Conservation (phyloP, 2,329 filamentous ascomycete genomes). For the Amylocarpus encephaloides region DNA sequence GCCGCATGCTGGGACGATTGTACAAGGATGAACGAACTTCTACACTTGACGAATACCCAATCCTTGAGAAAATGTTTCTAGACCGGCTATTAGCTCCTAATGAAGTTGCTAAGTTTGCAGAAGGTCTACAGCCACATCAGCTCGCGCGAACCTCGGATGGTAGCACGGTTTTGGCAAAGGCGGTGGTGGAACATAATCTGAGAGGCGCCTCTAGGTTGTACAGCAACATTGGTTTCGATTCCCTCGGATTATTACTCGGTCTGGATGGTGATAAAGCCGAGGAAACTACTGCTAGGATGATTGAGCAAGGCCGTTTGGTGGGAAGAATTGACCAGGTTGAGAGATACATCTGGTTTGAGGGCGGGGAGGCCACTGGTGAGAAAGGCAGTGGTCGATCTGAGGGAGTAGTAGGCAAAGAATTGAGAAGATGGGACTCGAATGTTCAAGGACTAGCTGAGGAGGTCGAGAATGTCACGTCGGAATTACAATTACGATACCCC, state of each 20-base stretch:
- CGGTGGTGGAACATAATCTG: slow-evolving; percentile 93
- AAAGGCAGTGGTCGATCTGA: slow-evolving; percentile 62
- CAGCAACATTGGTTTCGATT: slow-evolving; percentile 69
- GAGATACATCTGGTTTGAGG: slow-evolving; percentile 79
- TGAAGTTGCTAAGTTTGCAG: slow-evolving; percentile 84
- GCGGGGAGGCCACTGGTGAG: slow-evolving; percentile 61
- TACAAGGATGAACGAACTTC: slow-evolving; percentile 88
- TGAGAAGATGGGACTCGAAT: slow-evolving; percentile 83
- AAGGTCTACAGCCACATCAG: slow-evolving; percentile 78
- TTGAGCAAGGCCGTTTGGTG: slow-evolving; percentile 83
- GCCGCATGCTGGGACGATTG: slow-evolving; percentile 70
- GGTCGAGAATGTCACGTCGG: slow-evolving; percentile 78
- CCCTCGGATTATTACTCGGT: slow-evolving; percentile 70
- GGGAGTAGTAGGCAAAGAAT: slow-evolving; percentile 58
- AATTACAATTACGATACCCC: slow-evolving; percentile 75
- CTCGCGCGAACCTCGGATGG: slow-evolving; percentile 85
- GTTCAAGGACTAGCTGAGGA: slow-evolving; percentile 83
- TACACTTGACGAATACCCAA: slow-evolving; percentile 71
- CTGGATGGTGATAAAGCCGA: slow-evolving; percentile 77
- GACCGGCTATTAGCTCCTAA: slow-evolving; percentile 72
- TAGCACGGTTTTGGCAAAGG: slow-evolving; percentile 85
- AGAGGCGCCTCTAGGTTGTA: slow-evolving; percentile 77
- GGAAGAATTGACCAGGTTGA: slow-evolving; percentile 95
- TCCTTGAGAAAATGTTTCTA: slow-evolving; percentile 96
- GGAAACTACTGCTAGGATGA: slow-evolving; percentile 88